Evolutionary conservation across 1,139 yeast genomes (phyloP).

Genomic region (Debaryomycetaceae sp.): DNA sequence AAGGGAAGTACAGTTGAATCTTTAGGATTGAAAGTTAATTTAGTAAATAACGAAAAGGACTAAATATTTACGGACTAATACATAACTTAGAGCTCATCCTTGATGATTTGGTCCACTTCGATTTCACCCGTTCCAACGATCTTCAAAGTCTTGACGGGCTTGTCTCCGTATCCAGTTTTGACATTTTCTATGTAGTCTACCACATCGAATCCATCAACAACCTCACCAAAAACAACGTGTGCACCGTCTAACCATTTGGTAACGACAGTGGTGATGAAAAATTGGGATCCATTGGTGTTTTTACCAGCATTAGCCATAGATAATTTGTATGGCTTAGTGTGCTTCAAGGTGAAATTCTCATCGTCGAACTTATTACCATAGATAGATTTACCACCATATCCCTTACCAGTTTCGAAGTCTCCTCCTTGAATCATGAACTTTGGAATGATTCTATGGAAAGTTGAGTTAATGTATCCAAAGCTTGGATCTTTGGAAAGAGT

Average conservation of each 20-base stretch:
- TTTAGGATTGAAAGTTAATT: conserved; percentile 28
- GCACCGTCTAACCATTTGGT: conserved; percentile 64
- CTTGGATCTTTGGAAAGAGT: conserved; percentile 59
- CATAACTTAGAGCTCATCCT: conserved; percentile 27
- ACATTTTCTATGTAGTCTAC: conserved; percentile 54
- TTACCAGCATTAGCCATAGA: conserved; percentile 68
- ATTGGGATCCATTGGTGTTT: conserved; percentile 63
- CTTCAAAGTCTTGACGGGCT: conserved; percentile 50
- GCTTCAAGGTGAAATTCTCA: conserved; percentile 55
- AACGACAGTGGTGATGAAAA: conserved; percentile 60
- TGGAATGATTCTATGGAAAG: conserved; percentile 58
- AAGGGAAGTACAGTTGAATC: conserved; percentile 40
- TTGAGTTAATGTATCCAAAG: conserved; percentile 47
- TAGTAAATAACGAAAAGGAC: conserved; percentile 5
- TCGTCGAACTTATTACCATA: conserved; percentile 57
- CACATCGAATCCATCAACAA: conserved; percentile 64
- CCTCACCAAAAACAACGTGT: conserved; percentile 84
- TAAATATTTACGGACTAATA: not conserved
- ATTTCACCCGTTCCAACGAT: conserved; percentile 49
- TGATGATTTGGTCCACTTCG: conserved; percentile 21
- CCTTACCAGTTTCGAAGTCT: conserved; percentile 57
- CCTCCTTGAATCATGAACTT: conserved; percentile 64
- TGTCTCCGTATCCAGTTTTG: conserved; percentile 47
- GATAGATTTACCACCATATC: conserved; percentile 59
- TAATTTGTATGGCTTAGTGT: conserved; percentile 55